These are phyloP conservation scores for Scutellaria minor DNA, from an alignment of 257 asterid species.

Conservation along the genomic window DNA sequence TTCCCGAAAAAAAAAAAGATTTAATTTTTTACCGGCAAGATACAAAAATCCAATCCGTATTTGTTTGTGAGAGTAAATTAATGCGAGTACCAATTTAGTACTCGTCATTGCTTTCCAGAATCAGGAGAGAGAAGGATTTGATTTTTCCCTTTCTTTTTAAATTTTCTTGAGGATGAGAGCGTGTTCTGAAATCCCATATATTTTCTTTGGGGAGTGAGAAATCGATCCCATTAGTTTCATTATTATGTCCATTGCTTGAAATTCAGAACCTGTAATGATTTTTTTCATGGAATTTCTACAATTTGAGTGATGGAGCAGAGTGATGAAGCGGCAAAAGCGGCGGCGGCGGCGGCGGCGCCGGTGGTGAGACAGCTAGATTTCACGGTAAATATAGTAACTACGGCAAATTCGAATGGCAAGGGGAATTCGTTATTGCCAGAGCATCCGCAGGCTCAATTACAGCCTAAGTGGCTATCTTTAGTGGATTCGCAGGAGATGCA, in stretches of 20 bases:
- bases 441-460: constrained; percentile 56
- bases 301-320: constrained; percentile 53
- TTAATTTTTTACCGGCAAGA: constrained; percentile 20
- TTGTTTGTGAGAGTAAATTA: neutral
- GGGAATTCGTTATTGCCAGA: constrained; percentile 50
- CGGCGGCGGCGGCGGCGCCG: constrained; percentile 40
- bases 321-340: constrained; percentile 36
- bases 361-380: constrained; percentile 72
- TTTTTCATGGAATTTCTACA: constrained; percentile 3
- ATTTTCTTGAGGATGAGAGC: too few relatives aligned
- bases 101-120: neutral
- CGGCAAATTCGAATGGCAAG: constrained; percentile 32
- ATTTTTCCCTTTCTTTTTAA: too few relatives aligned
- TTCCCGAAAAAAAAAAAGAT: constrained; percentile 2
- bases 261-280: neutral
- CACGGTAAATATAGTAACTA: constrained; percentile 39
- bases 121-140: too few relatives aligned
- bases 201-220: constrained; percentile 11
- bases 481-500: constrained; percentile 43
- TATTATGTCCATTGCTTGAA: constrained; percentile 32
- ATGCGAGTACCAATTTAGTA: constrained; percentile 7
- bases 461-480: constrained; percentile 52
- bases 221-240: neutral
- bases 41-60: neutral
- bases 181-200: neutral